Evolutionary conservation across 2,329 filamentous ascomycete genomes (phyloP).

Genomic region (Colletotrichum spaethianum): DNA sequence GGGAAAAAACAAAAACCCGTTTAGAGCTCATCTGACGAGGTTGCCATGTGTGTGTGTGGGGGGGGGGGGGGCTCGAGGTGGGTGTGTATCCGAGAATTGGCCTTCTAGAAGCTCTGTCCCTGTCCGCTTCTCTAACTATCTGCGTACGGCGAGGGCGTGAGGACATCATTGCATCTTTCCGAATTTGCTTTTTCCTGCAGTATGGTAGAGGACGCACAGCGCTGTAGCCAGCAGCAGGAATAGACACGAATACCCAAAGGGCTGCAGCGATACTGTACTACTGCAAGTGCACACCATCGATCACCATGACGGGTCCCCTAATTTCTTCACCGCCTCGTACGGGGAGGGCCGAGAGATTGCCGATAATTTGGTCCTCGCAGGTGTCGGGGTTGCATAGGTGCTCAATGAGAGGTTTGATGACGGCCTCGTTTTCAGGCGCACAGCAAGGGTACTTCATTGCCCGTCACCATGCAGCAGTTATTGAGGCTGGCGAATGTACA

Average conservation of each 20-base stretch:
- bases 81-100: slow-evolving; percentile 19
- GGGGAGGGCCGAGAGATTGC: background rate
- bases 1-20: background rate
- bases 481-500: background rate
- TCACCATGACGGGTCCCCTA: slow-evolving; percentile 18
- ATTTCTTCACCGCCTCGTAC: slow-evolving; percentile 38
- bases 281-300: slow-evolving; percentile 28
- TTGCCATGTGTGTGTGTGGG: slow-evolving; percentile 35
- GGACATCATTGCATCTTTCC: background rate
- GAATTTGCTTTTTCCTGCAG: slow-evolving; percentile 40
- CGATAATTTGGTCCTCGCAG: background rate
- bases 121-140: background rate
- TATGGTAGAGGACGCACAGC: slow-evolving; percentile 12
- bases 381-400: background rate
- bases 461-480: slow-evolving; percentile 19
- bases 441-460: slow-evolving; percentile 18
- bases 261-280: background rate
- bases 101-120: slow-evolving; percentile 21
- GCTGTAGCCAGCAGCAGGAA: background rate
- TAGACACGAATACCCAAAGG: background rate
- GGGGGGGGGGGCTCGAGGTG: slow-evolving; percentile 23
- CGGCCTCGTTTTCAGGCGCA: slow-evolving; percentile 2
- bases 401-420: slow-evolving; percentile 1
- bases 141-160: background rate
- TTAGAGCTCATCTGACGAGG: slow-evolving; percentile 26